Percentiles rank a stretch among this genome's conserved stretches.
phyloP scores from a whole-genome alignment of 148 eudicot species.

The Rheum nobile region DNA sequence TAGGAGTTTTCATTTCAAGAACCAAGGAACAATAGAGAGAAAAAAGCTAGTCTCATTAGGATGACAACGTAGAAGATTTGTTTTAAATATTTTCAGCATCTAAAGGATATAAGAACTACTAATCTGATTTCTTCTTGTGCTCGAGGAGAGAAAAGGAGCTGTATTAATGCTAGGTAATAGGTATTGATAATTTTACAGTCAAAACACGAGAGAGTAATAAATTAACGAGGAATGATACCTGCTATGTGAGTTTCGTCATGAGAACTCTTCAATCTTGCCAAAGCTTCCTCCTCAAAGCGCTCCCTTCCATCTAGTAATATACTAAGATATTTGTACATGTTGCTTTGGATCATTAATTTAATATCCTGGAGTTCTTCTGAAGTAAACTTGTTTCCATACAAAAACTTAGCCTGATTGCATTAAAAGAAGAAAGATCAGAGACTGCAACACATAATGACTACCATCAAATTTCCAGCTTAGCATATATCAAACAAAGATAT shows the following conservation, averaged over 20 bases:
- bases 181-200: background rate
- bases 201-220: background rate
- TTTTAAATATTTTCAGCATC: background rate
- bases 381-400: conserved; percentile 73
- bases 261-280: conserved; percentile 24
- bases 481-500: background rate
- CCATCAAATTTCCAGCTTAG: background rate
- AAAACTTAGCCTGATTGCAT: conserved; percentile 65
- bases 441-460: background rate
- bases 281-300: conserved; percentile 82
- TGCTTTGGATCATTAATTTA: conserved; percentile 94
- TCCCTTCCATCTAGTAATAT: conserved; percentile 89
- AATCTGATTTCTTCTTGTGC: background rate
- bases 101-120: background rate
- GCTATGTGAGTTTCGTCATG: conserved; percentile 10
- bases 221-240: background rate
- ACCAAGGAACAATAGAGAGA: background rate
- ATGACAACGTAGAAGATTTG: background rate
- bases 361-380: conserved; percentile 75
- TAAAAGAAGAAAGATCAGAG: background rate
- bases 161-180: background rate
- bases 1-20: background rate
- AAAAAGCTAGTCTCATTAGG: background rate
- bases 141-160: background rate
- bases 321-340: conserved; percentile 82